A percentile compares a stretch with the other conserved stretches of the same genome.
These are phyloP conservation scores for Xylaria grammica DNA, from an alignment of 495 filamentous ascomycete genomes.

Conservation along the genomic window DNA sequence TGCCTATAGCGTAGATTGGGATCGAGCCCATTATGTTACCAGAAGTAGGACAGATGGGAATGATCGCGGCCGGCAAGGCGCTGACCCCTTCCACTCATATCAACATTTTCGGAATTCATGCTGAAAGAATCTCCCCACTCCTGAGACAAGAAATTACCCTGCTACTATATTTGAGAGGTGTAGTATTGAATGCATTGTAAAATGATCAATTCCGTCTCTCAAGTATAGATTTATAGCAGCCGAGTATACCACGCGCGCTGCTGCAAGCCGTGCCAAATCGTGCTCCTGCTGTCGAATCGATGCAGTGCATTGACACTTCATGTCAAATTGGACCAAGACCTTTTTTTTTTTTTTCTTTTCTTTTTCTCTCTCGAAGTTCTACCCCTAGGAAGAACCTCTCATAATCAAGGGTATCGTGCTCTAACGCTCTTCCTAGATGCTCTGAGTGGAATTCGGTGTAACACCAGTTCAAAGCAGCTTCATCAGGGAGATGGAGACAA, in stretches of 20 bases:
- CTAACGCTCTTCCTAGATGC: conserved; percentile 15
- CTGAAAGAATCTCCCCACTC: background rate
- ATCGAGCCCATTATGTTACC: background rate
- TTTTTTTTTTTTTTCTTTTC: background rate
- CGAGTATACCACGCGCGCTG: background rate
- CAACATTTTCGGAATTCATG: background rate
- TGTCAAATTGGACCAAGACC: conserved; percentile 22
- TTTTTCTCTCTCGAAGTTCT: background rate
- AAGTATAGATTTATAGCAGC: background rate
- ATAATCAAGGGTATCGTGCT: conserved; percentile 23
- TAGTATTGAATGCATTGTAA: background rate
- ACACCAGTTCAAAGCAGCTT: conserved; percentile 10
- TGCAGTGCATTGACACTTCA: conserved; percentile 36
- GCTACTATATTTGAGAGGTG: conserved; percentile 1
- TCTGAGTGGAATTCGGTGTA: conserved; percentile 4
- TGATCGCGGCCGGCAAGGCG: background rate
- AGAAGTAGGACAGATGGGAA: conserved; percentile 1
- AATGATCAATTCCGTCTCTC: background rate
- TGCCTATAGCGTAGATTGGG: background rate
- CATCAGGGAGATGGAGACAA: conserved; percentile 8
- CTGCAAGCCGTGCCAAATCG: conserved; percentile 15
- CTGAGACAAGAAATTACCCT: conserved; percentile 6
- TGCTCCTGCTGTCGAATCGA: conserved; percentile 40
- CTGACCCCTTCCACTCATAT: background rate
- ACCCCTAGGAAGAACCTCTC: background rate